Percentiles rank a stretch among this genome's conserved stretches.
Evolutionary conservation across 1,139 yeast species (phyloP).

Genomic region (Arxiozyma slooffiae): DNA sequence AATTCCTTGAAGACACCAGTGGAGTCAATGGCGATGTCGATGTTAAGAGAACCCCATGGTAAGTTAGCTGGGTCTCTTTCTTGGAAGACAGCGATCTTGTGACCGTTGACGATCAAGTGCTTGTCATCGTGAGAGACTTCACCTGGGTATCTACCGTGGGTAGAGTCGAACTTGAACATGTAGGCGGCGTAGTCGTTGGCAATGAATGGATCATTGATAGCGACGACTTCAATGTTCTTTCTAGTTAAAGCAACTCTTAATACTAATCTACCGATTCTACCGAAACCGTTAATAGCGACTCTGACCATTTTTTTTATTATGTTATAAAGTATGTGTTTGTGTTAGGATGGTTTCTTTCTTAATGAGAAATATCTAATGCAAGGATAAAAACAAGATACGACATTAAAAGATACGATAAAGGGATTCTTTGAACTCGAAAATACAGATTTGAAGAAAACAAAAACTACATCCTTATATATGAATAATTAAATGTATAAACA

Average conservation of each 20-base stretch:
- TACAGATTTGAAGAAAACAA: background rate
- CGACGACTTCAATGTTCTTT: conserved; percentile 64
- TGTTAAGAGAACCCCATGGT: conserved; percentile 74
- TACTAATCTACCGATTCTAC: conserved; percentile 78
- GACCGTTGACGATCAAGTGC: conserved; percentile 55
- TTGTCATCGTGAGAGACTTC: conserved; percentile 56
- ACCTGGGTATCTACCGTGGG: conserved; percentile 71
- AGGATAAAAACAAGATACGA: background rate
- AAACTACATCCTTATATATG: background rate
- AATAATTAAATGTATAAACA: too few species aligned
- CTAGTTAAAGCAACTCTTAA: conserved; percentile 66
- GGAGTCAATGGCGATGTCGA: conserved; percentile 74
- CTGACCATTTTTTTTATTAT: conserved; percentile 22
- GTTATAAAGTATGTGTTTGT: background rate
- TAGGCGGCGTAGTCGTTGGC: conserved; percentile 76
- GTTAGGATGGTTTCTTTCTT: background rate
- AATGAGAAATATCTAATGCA: background rate
- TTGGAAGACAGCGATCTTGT: conserved; percentile 58
- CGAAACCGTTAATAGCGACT: conserved; percentile 85
- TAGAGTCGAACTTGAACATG: conserved; percentile 84
- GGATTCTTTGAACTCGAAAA: background rate
- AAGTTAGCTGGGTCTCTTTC: conserved; percentile 74
- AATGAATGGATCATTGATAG: conserved; percentile 78
- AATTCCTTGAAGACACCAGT: conserved; percentile 78
- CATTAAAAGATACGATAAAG: background rate